Conservation (phyloP, 2,329 filamentous ascomycete species). For the Aphanoascus verrucosus region DNA sequence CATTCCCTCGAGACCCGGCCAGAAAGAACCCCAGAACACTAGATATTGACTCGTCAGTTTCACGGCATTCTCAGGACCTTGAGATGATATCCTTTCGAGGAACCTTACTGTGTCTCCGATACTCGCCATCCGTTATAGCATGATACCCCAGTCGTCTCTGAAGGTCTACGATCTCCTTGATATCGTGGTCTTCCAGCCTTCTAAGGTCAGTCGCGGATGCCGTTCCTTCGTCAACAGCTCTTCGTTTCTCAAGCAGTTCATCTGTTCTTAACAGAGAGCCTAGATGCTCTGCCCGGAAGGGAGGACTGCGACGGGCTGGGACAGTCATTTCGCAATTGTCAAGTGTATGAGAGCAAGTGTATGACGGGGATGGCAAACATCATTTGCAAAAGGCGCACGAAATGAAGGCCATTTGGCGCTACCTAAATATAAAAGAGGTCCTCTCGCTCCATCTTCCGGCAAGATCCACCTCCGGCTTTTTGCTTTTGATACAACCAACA, state of each 20-base stretch:
- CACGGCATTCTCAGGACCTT: too few species aligned
- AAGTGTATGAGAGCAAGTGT: too few species aligned
- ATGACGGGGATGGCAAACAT: too few species aligned
- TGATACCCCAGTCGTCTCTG: constrained; percentile 55
- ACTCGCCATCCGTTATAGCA: constrained; percentile 60
- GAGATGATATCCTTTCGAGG: too few species aligned
- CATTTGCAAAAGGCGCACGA: too few species aligned
- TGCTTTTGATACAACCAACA: too few species aligned
- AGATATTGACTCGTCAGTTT: too few species aligned
- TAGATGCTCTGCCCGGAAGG: constrained; percentile 62
- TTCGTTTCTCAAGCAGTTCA: constrained; percentile 50
- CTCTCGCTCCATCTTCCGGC: too few species aligned
- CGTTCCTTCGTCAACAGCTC: constrained; percentile 46
- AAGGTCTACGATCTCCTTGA: constrained; percentile 53
- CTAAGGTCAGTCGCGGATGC: constrained; percentile 46
- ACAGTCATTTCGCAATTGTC: neutral
- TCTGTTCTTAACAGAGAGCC: constrained; percentile 59
- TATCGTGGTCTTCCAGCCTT: constrained; percentile 53
- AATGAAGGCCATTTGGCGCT: too few species aligned
- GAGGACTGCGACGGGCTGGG: constrained; percentile 38
- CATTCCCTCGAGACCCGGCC: constrained; percentile 46
- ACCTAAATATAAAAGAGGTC: too few species aligned
- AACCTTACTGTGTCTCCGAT: constrained; percentile 38
- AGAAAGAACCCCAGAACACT: constrained; percentile 50
- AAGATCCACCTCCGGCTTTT: too few species aligned